These are phyloP conservation scores for Kodamaea plutei DNA, from an alignment of 1,139 yeast species.

Conservation along the genomic window DNA sequence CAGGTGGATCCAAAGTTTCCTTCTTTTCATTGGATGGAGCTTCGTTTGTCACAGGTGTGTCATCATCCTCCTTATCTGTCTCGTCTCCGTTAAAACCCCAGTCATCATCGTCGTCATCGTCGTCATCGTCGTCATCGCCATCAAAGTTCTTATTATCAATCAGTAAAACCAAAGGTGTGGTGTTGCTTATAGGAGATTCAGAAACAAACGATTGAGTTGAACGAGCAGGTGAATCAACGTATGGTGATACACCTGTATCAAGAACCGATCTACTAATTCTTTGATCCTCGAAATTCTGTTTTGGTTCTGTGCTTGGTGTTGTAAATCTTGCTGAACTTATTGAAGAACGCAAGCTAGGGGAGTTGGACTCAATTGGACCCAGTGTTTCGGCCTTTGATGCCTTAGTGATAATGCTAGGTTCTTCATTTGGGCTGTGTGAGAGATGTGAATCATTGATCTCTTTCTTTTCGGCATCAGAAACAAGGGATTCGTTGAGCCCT, in stretches of 20 bases:
- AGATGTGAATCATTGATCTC: too few relatives aligned
- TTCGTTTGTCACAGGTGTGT: slow-evolving; percentile 3
- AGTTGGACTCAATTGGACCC: too few relatives aligned
- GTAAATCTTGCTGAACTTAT: background rate
- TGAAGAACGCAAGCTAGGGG: too few relatives aligned
- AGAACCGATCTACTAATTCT: too few relatives aligned
- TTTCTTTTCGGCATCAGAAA: too few relatives aligned
- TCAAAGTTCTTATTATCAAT: slow-evolving; percentile 19
- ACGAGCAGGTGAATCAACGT: slow-evolving; percentile 2
- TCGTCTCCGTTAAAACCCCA: slow-evolving; percentile 18
- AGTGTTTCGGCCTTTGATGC: too few relatives aligned
- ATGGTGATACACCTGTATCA: background rate
- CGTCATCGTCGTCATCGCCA: slow-evolving; percentile 12
- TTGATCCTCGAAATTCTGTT: background rate
- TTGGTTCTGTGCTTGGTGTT: background rate
- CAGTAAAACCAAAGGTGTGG: slow-evolving; percentile 21
- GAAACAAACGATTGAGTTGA: slow-evolving; percentile 5
- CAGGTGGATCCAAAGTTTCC: background rate
- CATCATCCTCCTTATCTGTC: slow-evolving; percentile 15
- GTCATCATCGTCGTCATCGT: slow-evolving; percentile 20
- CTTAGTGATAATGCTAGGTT: too few relatives aligned
- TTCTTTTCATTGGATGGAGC: background rate
- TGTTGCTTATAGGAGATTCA: slow-evolving; percentile 2
- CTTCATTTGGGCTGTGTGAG: too few relatives aligned
- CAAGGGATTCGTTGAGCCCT: too few relatives aligned